Evolutionary conservation across 2,329 filamentous ascomycete species (phyloP).

Genomic region (Nemania sp.): DNA sequence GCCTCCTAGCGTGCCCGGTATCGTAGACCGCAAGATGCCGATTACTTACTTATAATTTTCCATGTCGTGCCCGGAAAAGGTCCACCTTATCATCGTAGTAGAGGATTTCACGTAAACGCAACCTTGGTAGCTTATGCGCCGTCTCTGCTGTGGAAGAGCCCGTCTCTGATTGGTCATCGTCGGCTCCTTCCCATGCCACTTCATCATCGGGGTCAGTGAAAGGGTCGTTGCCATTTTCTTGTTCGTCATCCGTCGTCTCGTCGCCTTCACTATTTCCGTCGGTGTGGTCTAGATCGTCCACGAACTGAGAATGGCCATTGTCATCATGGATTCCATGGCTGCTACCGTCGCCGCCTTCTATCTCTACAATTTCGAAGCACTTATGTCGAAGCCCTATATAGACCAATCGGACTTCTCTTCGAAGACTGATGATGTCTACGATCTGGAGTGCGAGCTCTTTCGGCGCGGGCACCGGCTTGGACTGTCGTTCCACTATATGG

Average conservation of each 20-base stretch:
- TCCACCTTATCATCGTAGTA: slow-evolving; percentile 85
- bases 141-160: slow-evolving; percentile 56
- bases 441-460: slow-evolving; percentile 76
- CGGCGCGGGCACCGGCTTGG: slow-evolving; percentile 36
- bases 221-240: slow-evolving; percentile 40
- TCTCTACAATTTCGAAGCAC: slow-evolving; percentile 81
- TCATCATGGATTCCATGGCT: slow-evolving; percentile 27
- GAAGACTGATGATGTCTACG: slow-evolving; percentile 75
- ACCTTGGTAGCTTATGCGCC: slow-evolving; percentile 45
- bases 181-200: slow-evolving; percentile 49
- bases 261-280: slow-evolving; percentile 43
- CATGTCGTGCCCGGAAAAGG: slow-evolving; percentile 77
- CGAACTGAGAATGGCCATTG: slow-evolving; percentile 25
- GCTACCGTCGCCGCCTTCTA: slow-evolving; percentile 39
- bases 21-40: slow-evolving; percentile 27
- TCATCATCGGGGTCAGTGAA: slow-evolving; percentile 47
- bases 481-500: slow-evolving; percentile 53
- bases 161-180: slow-evolving; percentile 54
- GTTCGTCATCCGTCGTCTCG: slow-evolving; percentile 47
- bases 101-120: slow-evolving; percentile 75
- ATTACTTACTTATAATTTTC: slow-evolving; percentile 43
- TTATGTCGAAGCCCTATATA: slow-evolving; percentile 77
- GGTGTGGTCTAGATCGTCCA: slow-evolving; percentile 39
- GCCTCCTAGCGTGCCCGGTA: too few species aligned
- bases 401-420: slow-evolving; percentile 75